A percentile compares a stretch with the other conserved stretches of the same genome.
Evolutionary conservation across 2,329 filamentous ascomycete genomes (phyloP).

Genomic region (Helotiales sp.): DNA sequence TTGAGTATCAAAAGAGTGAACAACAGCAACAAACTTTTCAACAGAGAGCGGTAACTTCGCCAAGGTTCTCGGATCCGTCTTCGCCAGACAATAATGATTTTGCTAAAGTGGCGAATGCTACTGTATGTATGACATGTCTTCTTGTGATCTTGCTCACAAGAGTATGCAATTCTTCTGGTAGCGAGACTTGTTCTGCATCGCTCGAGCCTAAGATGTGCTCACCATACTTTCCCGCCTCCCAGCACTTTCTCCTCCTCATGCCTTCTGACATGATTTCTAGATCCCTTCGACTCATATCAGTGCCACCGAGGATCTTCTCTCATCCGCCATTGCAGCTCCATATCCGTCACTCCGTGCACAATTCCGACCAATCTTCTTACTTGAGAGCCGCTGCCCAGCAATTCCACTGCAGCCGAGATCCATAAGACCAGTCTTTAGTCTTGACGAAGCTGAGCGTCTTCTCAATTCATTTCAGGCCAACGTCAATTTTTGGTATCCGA

Average conservation of each 20-base stretch:
- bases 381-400: constrained; percentile 41
- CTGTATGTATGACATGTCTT: neutral
- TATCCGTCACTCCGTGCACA: constrained; percentile 27
- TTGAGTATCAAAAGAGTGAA: constrained; percentile 16
- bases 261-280: neutral
- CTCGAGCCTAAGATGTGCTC: neutral
- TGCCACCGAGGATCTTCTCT: constrained; percentile 32
- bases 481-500: constrained; percentile 60
- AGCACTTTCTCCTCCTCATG: neutral
- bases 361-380: constrained; percentile 28
- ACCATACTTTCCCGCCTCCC: neutral
- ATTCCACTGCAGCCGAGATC: constrained; percentile 44
- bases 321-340: constrained; percentile 25
- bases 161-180: neutral
- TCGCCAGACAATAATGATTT: constrained; percentile 28
- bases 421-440: constrained; percentile 50
- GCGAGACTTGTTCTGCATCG: too few relatives aligned
- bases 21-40: constrained; percentile 14
- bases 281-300: constrained; percentile 29
- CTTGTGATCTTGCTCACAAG: too few relatives aligned
- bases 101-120: constrained; percentile 32
- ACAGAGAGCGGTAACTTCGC: constrained; percentile 18
- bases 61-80: constrained; percentile 24
- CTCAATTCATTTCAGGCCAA: constrained; percentile 52
- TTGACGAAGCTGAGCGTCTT: constrained; percentile 49